Base-by-base conservation (phyloP, 805 yeast species). In the Saccharomycopsis lassenensis region DNA sequence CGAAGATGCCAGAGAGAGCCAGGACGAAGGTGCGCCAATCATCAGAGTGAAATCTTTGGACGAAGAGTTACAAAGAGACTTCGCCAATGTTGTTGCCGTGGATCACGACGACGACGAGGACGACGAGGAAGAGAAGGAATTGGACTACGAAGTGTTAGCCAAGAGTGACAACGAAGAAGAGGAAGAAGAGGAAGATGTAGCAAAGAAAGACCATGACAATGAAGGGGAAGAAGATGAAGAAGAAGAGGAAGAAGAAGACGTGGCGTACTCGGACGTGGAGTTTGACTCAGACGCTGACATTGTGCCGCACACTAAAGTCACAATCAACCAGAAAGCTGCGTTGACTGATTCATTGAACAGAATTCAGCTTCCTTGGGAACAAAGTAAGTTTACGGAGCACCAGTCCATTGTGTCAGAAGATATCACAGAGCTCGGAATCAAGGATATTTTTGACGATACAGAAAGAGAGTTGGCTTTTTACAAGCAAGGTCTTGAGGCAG, bases 381-480 rank as follows among this genome's bases (percentile, higher is more conserved):
- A 75, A 48, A 71, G 73, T 48, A 63, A 82, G 4, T 89, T 91
- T 61, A 73, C 70, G 46, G 97, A 91, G 61, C 94, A 83, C 56
- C 86, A 84, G 62, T 58, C 83, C 11, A 57, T 86, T 24, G 68
- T 78, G 10, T 69, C 87, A 29, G 61, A 64, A 10, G 70, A 62
- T 12, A 68, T 70, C 33, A 69, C 80, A 31, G 89, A 72, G 52
- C 55, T 71, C 15, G 72, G 72, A 37, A 78, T 82, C 51, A 80
- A 72, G 52, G 96, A 89, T 55, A 81, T 89, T 43, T 83, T 87
- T 51, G 96, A 91, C 53, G 99, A 91, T 51, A 82, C 95, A 29
- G 89, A 86, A 59, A 75, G 98, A 56, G 99, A 91, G 62, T 63
- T 91, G 46, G 93, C 94, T 18, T 89, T 91, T 51, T 91, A 87